Evolutionary conservation across 495 filamentous ascomycete genomes (phyloP).

Genomic region (Neurospora terricola): DNA sequence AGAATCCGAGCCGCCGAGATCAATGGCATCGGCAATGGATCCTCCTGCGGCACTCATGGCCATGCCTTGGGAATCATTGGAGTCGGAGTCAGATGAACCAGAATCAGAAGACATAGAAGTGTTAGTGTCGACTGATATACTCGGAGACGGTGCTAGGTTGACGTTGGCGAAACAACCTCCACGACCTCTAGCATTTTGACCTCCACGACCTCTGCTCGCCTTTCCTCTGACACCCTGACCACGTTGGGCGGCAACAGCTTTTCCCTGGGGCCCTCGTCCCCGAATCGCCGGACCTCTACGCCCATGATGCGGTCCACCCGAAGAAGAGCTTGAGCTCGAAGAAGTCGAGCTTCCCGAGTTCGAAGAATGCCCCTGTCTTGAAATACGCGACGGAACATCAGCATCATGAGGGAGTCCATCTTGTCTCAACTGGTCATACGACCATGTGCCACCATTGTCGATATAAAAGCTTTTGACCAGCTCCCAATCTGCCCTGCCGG

Average conservation of each 20-base stretch:
- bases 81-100: not conserved
- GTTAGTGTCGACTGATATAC: not conserved
- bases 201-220: not conserved
- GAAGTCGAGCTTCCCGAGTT: not conserved
- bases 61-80: not conserved
- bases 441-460: constrained; percentile 4
- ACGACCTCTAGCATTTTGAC: not conserved
- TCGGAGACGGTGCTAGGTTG: not conserved
- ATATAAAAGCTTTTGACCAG: constrained; percentile 19
- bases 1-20: not conserved
- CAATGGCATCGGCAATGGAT: not conserved
- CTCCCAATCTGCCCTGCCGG: constrained; percentile 8
- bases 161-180: not conserved
- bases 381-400: constrained; percentile 5
- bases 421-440: constrained; percentile 11
- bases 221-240: not conserved
- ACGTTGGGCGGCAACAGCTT: not conserved
- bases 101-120: not conserved
- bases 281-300: not conserved
- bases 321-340: not conserved
- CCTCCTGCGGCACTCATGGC: not conserved
- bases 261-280: not conserved
- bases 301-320: not conserved
- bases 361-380: not conserved
- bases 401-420: constrained; percentile 3